Conservation (phyloP, 352 stramenopile genomes). For the Globisporangium solare region DNA sequence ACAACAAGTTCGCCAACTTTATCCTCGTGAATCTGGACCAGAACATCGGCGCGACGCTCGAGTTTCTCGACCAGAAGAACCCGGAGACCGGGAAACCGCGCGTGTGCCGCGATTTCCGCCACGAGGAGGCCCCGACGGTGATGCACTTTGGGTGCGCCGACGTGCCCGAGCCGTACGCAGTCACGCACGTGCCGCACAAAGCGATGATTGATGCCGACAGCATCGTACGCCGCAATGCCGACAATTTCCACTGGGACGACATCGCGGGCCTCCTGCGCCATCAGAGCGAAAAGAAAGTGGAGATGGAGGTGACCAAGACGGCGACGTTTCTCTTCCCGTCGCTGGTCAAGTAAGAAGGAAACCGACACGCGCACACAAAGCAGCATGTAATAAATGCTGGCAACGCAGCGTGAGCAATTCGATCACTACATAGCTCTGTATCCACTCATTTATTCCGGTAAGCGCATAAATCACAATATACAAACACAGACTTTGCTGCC, state of each 20-base stretch:
- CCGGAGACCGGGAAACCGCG: slow-evolving; percentile 30
- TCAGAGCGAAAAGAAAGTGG: slow-evolving; percentile 24
- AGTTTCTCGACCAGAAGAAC: slow-evolving; percentile 41
- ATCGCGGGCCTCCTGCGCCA: slow-evolving; percentile 44
- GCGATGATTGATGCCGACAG: slow-evolving; percentile 40
- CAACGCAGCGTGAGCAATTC: no score
- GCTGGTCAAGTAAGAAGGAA: slow-evolving; percentile 9
- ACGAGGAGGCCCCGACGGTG: slow-evolving; percentile 43
- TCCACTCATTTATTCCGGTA: background rate
- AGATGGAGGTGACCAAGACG: slow-evolving; percentile 13
- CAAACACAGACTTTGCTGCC: no score
- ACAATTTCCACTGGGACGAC: slow-evolving; percentile 62
- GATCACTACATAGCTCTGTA: no score
- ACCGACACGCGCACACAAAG: background rate
- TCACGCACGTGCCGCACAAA: slow-evolving; percentile 46
- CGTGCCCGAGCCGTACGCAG: slow-evolving; percentile 44
- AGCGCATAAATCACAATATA: no score
- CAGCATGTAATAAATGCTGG: no score
- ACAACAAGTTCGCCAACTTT: slow-evolving; percentile 49
- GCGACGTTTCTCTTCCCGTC: slow-evolving; percentile 25
- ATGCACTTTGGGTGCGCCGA: slow-evolving; percentile 48
- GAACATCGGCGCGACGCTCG: slow-evolving; percentile 42
- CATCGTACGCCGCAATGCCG: slow-evolving; percentile 44
- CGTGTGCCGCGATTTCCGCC: slow-evolving; percentile 44
- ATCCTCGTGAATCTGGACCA: slow-evolving; percentile 62